phyloP scores from a whole-genome alignment of 2,329 filamentous ascomycete genomes.

The Monosporascus sp. region DNA sequence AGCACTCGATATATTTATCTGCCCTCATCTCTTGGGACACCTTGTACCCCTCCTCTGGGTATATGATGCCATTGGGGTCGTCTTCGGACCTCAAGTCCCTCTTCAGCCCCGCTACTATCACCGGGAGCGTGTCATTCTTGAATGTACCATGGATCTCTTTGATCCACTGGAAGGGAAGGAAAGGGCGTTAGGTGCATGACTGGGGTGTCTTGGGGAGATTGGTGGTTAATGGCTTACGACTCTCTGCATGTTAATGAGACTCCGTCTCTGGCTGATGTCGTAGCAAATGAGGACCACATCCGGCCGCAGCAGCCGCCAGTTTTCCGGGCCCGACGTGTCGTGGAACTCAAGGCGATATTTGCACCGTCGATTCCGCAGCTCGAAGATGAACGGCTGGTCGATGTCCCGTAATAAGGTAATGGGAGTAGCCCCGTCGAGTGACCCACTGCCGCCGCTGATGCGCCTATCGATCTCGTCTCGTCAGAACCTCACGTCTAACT shows the following conservation, averaged over 20 bases:
- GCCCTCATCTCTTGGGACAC: conserved; percentile 53
- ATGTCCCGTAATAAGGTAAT: conserved; percentile 50
- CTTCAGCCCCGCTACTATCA: conserved; percentile 56
- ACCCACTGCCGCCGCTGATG: conserved; percentile 40
- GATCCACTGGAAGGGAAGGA: conserved; percentile 44
- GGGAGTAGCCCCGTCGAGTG: conserved; percentile 34
- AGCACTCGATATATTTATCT: conserved; percentile 61
- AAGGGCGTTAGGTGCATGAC: neutral
- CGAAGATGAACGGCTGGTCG: conserved; percentile 57
- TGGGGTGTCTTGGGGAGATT: neutral
- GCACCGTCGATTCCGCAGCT: conserved; percentile 41
- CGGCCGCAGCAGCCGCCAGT: conserved; percentile 53
- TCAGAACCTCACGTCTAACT: conserved; percentile 5
- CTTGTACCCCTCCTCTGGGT: conserved; percentile 55
- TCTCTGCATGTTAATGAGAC: conserved; percentile 53
- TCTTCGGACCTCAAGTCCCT: conserved; percentile 53
- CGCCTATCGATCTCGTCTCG: conserved; percentile 33
- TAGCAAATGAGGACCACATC: conserved; percentile 57
- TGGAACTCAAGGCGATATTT: conserved; percentile 53
- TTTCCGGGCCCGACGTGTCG: conserved; percentile 54
- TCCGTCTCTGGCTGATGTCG: conserved; percentile 54
- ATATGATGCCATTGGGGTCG: conserved; percentile 56
- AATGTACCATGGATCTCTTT: conserved; percentile 48
- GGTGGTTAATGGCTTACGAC: conserved; percentile 36
- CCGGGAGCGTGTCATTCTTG: conserved; percentile 43